Evolutionary conservation across 805 yeast genomes (phyloP).

Genomic region (Blastobotrys terrestris): DNA sequence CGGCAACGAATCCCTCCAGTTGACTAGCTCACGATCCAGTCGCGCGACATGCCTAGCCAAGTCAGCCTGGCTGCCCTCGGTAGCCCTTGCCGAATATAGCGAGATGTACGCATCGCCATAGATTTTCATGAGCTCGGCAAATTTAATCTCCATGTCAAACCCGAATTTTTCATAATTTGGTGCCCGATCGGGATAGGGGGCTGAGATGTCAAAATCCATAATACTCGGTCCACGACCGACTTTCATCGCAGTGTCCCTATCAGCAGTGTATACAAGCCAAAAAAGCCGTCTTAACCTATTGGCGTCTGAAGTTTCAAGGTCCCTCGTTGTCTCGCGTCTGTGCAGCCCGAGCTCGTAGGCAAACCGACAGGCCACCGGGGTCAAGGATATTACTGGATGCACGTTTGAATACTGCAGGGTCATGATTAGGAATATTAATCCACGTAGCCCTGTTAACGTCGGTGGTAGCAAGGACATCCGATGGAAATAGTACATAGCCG

Average conservation of each 20-base stretch:
- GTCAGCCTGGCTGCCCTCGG: conserved; percentile 9
- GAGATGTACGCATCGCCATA: conserved; percentile 11
- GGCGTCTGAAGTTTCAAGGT: conserved; percentile 35
- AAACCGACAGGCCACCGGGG: conserved; percentile 40
- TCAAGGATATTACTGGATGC: conserved; percentile 7
- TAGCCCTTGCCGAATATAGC: conserved; percentile 16
- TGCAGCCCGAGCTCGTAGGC: conserved; percentile 57
- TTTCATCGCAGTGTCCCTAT: conserved; percentile 40
- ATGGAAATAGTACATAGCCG: conserved; percentile 11
- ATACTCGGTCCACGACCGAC: conserved; percentile 47
- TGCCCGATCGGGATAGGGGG: conserved; percentile 9
- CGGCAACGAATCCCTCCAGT: conserved; percentile 20
- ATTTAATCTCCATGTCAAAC: neutral
- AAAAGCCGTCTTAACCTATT: conserved; percentile 39
- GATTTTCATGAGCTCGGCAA: conserved; percentile 11
- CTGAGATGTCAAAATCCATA: conserved; percentile 15
- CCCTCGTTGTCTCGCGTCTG: conserved; percentile 39
- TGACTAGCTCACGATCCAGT: conserved; percentile 17
- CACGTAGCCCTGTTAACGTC: conserved; percentile 5
- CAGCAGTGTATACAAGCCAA: conserved; percentile 45
- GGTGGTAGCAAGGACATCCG: conserved; percentile 10
- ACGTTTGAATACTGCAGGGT: conserved; percentile 12
- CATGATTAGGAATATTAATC: conserved; percentile 8
- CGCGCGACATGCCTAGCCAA: conserved; percentile 12
- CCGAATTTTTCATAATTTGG: neutral